phyloP scores from a whole-genome alignment of 164 flowering plant species.

The Vitis vinifera region ASM3070453v1 NC_081810.1:19432501-19433000 shows the following conservation, averaged over 20 bases:
- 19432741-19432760: constrained; percentile 15
- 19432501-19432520: constrained; percentile 76
- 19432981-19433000: no score
- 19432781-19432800: background rate
- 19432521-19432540: constrained; percentile 99
- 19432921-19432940: background rate
- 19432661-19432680: no score
- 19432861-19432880: background rate
- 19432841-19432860: constrained; percentile 8
- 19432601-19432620: constrained; percentile 70
- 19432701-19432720: constrained; percentile 21
- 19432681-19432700: constrained; percentile 9
- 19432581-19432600: constrained; percentile 94
- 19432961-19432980: constrained; percentile 9
- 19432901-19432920: background rate
- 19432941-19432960: constrained; percentile 23
- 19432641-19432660: constrained; percentile 20
- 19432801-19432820: constrained; percentile 1
- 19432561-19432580: constrained; percentile 84
- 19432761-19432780: constrained; percentile 22
- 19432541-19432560: constrained; percentile 90
- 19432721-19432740: constrained; percentile 28
- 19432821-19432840: constrained; percentile 13
- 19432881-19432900: background rate
- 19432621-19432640: constrained; percentile 52